Conservation (phyloP, 2,329 filamentous ascomycete species). For the Trichoderma harzianum region DNA sequence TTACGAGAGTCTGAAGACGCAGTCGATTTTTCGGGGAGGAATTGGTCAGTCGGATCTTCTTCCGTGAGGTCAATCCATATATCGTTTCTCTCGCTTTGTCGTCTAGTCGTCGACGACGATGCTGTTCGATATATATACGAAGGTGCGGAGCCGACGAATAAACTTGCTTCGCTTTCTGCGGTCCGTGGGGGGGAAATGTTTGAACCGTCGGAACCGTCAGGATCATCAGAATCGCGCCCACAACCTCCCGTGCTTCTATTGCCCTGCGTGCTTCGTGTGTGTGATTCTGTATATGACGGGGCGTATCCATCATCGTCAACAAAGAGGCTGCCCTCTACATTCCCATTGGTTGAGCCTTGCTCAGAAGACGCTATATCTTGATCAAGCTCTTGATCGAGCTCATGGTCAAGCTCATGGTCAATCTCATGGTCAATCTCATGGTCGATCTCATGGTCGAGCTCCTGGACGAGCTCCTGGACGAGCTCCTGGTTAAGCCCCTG, state of each 20-base stretch:
- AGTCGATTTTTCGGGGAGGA: background rate
- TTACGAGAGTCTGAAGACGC: background rate
- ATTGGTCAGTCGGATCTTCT: background rate
- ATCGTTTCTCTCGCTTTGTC: background rate
- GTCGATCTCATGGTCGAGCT: too few relatives aligned
- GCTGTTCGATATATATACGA: background rate
- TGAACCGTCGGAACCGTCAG: background rate
- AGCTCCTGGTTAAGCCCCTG: background rate
- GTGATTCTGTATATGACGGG: background rate
- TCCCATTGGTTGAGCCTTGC: background rate
- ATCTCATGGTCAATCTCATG: background rate
- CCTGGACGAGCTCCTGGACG: background rate
- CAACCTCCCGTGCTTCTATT: background rate
- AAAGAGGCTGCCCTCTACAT: slow-evolving; percentile 8
- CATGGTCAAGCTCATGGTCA: background rate
- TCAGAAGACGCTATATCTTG: background rate
- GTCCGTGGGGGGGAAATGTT: background rate
- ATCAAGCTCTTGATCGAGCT: too few relatives aligned
- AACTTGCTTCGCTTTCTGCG: background rate
- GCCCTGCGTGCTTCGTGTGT: background rate
- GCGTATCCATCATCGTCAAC: background rate
- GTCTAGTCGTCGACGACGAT: background rate
- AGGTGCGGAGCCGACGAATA: background rate
- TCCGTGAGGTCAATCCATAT: slow-evolving; percentile 1
- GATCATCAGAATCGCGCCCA: background rate